These are phyloP conservation scores for Pueraria montana DNA, from an alignment of 306 rosid genomes.

Conservation along the genomic window DNA sequence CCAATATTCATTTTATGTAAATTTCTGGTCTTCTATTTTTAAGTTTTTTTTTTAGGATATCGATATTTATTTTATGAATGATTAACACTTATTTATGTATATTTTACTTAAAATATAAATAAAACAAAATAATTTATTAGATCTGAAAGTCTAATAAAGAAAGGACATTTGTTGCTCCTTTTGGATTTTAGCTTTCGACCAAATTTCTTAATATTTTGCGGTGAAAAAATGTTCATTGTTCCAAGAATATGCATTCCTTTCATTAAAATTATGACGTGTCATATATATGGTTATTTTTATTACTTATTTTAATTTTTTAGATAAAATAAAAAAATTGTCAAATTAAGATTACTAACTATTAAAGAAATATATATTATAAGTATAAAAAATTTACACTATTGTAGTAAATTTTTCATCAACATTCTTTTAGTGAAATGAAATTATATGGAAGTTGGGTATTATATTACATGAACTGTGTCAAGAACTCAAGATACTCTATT, in stretches of 20 bases:
- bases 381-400: too few species aligned
- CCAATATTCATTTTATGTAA: neutral
- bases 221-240: neutral
- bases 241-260: neutral
- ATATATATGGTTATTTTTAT: neutral
- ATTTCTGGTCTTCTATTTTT: too few species aligned
- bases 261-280: neutral
- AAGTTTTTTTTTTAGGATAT: too few species aligned
- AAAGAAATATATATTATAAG: neutral
- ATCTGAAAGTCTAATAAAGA: neutral
- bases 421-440: too few species aligned
- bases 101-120: neutral
- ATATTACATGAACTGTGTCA: too few species aligned
- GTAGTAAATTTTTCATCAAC: too few species aligned
- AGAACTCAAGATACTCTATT: too few species aligned
- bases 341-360: neutral
- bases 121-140: neutral
- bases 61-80: neutral
- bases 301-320: neutral
- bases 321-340: neutral
- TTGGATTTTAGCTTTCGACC: constrained; percentile 6
- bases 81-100: neutral
- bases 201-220: neutral
- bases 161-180: neutral
- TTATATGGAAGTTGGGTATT: too few species aligned